Evolutionary conservation across 805 yeast species (phyloP).

Genomic region (Nakazawaea ishiwadae): DNA sequence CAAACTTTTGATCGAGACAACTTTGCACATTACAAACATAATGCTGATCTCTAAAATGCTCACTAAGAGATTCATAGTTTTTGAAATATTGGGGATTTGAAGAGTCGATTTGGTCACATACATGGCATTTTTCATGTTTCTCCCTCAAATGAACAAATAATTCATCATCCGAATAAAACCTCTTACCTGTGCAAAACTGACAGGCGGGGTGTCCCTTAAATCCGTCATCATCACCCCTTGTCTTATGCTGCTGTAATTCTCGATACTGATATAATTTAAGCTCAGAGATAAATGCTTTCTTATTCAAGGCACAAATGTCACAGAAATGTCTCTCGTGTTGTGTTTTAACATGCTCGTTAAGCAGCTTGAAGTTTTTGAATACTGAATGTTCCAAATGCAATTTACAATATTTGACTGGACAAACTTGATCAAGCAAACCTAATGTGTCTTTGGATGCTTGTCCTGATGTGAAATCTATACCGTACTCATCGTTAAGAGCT

Average conservation of each 20-base stretch:
- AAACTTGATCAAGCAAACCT: slow-evolving; percentile 46
- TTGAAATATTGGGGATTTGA: slow-evolving; percentile 68
- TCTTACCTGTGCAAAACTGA: slow-evolving; percentile 64
- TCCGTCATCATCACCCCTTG: slow-evolving; percentile 70
- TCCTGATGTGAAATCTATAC: slow-evolving; percentile 55
- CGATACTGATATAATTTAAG: slow-evolving; percentile 54
- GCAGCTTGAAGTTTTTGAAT: slow-evolving; percentile 47
- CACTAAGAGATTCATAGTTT: slow-evolving; percentile 68
- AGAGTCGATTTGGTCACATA: slow-evolving; percentile 71
- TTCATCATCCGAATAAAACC: slow-evolving; percentile 89
- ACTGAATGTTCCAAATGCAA: slow-evolving; percentile 24
- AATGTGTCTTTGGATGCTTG: slow-evolving; percentile 45
- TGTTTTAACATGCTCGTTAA: slow-evolving; percentile 61
- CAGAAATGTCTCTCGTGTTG: slow-evolving; percentile 66
- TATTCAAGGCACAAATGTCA: slow-evolving; percentile 70
- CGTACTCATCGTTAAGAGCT: slow-evolving; percentile 38
- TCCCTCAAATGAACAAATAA: slow-evolving; percentile 76
- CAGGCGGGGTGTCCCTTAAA: slow-evolving; percentile 90
- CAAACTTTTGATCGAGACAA: slow-evolving; percentile 87
- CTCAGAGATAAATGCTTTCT: slow-evolving; percentile 74
- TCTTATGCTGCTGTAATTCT: slow-evolving; percentile 65
- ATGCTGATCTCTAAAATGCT: slow-evolving; percentile 73
- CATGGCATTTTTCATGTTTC: slow-evolving; percentile 81
- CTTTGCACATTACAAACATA: slow-evolving; percentile 69
- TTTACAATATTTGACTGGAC: slow-evolving; percentile 41